These are phyloP conservation scores for Viridothelium virens DNA, from an alignment of 495 filamentous ascomycete species.

Conservation along the genomic window DNA sequence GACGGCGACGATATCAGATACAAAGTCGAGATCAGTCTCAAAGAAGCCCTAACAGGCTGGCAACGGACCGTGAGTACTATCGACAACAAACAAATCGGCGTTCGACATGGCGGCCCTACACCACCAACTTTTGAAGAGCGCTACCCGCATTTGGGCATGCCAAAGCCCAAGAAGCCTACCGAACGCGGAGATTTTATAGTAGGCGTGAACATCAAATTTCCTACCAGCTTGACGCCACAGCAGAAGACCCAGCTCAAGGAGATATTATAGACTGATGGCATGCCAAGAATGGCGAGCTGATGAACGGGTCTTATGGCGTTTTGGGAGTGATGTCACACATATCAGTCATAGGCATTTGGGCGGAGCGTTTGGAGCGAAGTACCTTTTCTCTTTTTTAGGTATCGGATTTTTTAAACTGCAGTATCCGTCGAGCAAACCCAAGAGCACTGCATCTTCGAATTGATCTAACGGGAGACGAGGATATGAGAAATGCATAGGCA, in stretches of 20 bases:
- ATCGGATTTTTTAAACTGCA: background rate
- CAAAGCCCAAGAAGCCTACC: conserved; percentile 75
- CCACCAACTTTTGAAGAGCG: conserved; percentile 68
- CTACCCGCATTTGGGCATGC: conserved; percentile 87
- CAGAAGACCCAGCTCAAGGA: conserved; percentile 76
- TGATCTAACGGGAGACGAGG: too few species aligned
- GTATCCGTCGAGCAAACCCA: too few species aligned
- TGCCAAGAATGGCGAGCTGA: background rate
- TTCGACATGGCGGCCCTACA: conserved; percentile 74
- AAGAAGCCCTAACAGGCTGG: conserved; percentile 97
- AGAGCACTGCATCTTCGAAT: too few species aligned
- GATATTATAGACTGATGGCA: conserved; percentile 45
- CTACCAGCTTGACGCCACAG: conserved; percentile 57
- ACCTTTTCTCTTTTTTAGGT: background rate
- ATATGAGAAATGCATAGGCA: too few species aligned
- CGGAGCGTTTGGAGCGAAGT: background rate
- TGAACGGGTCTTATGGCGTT: background rate
- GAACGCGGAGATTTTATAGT: conserved; percentile 82
- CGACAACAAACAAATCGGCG: conserved; percentile 71
- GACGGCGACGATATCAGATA: conserved; percentile 77
- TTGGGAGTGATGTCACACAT: background rate
- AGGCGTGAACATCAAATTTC: conserved; percentile 87
- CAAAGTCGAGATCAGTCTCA: conserved; percentile 73
- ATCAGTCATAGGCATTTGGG: conserved; percentile 8
- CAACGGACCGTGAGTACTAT: conserved; percentile 84